Conservation (phyloP, 306 rosid genomes). For the Medicago truncatula region MtrunA17r5.0-ANR NC_053048.1:47000001-47000500, state of each 20-base stretch:
- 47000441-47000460: neutral
- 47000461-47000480: conserved; percentile 52
- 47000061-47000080: conserved; percentile 81
- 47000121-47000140: conserved; percentile 76
- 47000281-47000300: too few relatives aligned
- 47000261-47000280: neutral
- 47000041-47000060: conserved; percentile 63
- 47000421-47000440: neutral
- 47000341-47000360: neutral
- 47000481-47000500: conserved; percentile 82
- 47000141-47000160: conserved; percentile 82
- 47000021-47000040: conserved; percentile 55
- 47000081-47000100: conserved; percentile 88
- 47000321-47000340: neutral
- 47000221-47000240: neutral
- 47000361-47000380: neutral
- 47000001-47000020: conserved; percentile 51
- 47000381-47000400: neutral
- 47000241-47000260: conserved; percentile 3
- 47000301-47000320: neutral
- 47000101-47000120: conserved; percentile 75
- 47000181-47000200: neutral
- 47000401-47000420: neutral
- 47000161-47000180: conserved; percentile 42
- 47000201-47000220: neutral